Conservation (phyloP, 805 yeast species). For the Teunomyces gatunensis region DNA sequence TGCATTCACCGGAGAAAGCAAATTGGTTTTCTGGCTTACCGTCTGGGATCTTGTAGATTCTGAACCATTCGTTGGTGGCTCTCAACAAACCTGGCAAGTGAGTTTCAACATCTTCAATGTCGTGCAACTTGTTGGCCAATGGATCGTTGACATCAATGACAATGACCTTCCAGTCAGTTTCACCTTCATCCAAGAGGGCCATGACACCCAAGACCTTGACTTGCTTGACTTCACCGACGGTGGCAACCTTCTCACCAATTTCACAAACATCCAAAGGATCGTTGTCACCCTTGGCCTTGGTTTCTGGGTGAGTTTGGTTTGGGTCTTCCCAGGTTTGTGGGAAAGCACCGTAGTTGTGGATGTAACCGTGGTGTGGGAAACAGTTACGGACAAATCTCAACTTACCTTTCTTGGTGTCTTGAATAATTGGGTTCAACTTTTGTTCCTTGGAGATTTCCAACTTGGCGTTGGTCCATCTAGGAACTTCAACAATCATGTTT, state of each 20-base stretch:
- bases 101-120: conserved; percentile 63
- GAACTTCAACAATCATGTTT: conserved; percentile 90
- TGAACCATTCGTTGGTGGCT: conserved; percentile 75
- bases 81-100: conserved; percentile 70
- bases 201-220: conserved; percentile 73
- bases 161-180: conserved; percentile 91
- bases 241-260: conserved; percentile 46
- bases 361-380: conserved; percentile 98
- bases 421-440: conserved; percentile 87
- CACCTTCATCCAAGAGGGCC: conserved; percentile 89
- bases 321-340: conserved; percentile 91
- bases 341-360: conserved; percentile 97
- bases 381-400: conserved; percentile 94
- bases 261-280: conserved; percentile 51
- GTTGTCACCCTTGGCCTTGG: conserved; percentile 52
- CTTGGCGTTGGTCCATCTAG: conserved; percentile 98
- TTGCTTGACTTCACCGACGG: conserved; percentile 53
- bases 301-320: conserved; percentile 59
- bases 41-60: conserved; percentile 78
- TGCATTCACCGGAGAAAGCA: conserved; percentile 70
- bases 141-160: conserved; percentile 69
- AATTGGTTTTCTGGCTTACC: conserved; percentile 75
- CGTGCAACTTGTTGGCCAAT: conserved; percentile 55
- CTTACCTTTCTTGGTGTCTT: conserved; percentile 97
- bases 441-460: conserved; percentile 87